A percentile compares a stretch with the other conserved stretches of the same genome.
These are phyloP conservation scores for Aureobasidium mangrovei DNA, from an alignment of 2,329 filamentous ascomycete species.

Conservation along the genomic window DNA sequence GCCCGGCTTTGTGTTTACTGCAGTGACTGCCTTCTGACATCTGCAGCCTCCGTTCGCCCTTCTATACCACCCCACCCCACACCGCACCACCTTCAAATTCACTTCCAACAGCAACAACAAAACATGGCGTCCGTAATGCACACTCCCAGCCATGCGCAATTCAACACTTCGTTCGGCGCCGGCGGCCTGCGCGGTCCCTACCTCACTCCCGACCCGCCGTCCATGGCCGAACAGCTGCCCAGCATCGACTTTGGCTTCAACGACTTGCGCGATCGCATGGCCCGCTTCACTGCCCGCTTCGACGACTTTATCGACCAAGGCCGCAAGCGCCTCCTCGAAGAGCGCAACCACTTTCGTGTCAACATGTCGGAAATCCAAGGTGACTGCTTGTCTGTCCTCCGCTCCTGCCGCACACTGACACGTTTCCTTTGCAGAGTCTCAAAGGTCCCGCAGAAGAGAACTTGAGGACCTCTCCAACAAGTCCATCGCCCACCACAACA, in stretches of 20 bases:
- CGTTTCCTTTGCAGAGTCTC: conserved; percentile 57
- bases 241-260: conserved; percentile 94
- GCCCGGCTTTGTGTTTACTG: background rate
- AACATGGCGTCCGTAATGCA: conserved; percentile 24
- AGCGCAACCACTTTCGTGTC: conserved; percentile 88
- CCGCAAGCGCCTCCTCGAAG: conserved; percentile 79
- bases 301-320: conserved; percentile 91
- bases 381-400: conserved; percentile 33
- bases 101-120: background rate
- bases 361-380: conserved; percentile 85
- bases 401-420: conserved; percentile 2
- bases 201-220: conserved; percentile 37
- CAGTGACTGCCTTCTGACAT: background rate
- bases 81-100: background rate
- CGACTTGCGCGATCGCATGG: conserved; percentile 89
- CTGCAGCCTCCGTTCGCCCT: too few relatives aligned
- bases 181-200: conserved; percentile 44
- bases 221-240: conserved; percentile 70
- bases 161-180: conserved; percentile 61
- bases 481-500: conserved; percentile 61
- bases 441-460: conserved; percentile 79
- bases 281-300: conserved; percentile 80
- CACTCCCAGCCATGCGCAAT: conserved; percentile 42
- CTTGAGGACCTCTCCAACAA: conserved; percentile 75
- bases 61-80: background rate